These are phyloP conservation scores for Lecanicillium sp. DNA, from an alignment of 2,329 filamentous ascomycete species.

Conservation along the genomic window DNA sequence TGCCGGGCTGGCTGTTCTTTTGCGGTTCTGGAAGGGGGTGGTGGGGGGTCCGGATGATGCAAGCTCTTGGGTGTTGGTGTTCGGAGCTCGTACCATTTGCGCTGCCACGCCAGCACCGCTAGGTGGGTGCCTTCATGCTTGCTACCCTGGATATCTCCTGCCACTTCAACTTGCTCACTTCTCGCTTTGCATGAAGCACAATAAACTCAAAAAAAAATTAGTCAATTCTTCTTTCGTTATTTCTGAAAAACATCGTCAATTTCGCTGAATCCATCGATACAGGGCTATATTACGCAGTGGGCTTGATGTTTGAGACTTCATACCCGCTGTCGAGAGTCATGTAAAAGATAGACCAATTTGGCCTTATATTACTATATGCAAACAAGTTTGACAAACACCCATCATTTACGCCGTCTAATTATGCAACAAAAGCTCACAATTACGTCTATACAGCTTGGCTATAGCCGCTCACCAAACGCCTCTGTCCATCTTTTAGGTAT, in stretches of 20 bases:
- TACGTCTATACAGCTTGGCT: conserved; percentile 55
- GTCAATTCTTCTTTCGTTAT: too few species aligned
- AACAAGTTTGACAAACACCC: not conserved
- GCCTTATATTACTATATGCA: not conserved
- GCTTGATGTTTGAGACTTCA: too few species aligned
- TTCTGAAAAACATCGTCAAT: too few species aligned
- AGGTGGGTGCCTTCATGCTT: not conserved
- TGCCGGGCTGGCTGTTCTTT: conserved; percentile 16
- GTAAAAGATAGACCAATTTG: not conserved
- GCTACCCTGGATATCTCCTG: not conserved
- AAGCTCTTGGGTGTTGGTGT: not conserved
- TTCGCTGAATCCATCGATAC: too few species aligned
- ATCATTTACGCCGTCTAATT: conserved; percentile 3
- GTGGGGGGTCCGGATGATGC: not conserved
- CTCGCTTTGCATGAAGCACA: too few species aligned
- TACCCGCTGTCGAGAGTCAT: too few species aligned
- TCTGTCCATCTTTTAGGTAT: conserved; percentile 58
- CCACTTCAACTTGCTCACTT: too few species aligned
- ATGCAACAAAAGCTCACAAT: conserved; percentile 6
- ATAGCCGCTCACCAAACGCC: conserved; percentile 54
- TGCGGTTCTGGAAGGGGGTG: not conserved
- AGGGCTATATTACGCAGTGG: too few species aligned
- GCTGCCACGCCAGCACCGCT: not conserved
- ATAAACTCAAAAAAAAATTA: too few species aligned
- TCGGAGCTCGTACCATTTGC: not conserved